Base-by-base conservation (phyloP, 2,329 filamentous ascomycete species). In the Rutstroemia sp. region DNA sequence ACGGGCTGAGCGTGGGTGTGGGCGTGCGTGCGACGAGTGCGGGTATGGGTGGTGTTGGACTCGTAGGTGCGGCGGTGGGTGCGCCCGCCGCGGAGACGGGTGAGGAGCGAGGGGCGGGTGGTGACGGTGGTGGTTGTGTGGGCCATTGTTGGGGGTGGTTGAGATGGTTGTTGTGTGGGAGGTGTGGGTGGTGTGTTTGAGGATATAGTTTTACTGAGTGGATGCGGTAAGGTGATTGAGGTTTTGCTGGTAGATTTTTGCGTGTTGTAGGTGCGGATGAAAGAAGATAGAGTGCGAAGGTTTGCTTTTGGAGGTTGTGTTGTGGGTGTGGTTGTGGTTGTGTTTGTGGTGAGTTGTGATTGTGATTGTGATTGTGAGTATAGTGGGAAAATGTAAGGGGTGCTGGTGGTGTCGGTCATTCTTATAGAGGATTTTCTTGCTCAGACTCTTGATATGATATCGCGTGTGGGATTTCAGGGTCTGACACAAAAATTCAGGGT, bases 71-170 rank as follows among this genome's bases (percentile, higher is more conserved):
- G 54, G 7, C 16, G 47, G 16, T 45, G 39, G 19, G 54, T 46
- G 37, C 47, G 48, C 27, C 27, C 47, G 17, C 54, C 54, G 12
- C 48, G 48, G 7, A 51, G 48, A 10, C 54, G 54, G 21, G 54
- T 12, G 23, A 56, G 2, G 16, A 51, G 23, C 8, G 37, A 42
- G 30, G 54, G 48, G 1, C 48, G 41, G 5, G 54, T 56, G 21
- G 54, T 56, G 4, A 46, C 42, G 41, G 54, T 56, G 17, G 51
- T 55, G 16, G 53, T 55, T 55, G 47, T 55, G 53, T 50, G 47
- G 4, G 53, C 19, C 48, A 56, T n/a, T 17, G 27, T 8, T 30
- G 27, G 27, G 27, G 14, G 21, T 10, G 41, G 39, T 19, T 19
- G 23, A 9, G 14, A 7, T 25, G 44, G 27, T 38, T 8, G 27